These are phyloP conservation scores for Claviceps arundinis DNA, from an alignment of 2,329 filamentous ascomycete genomes.

Conservation along the genomic window DNA sequence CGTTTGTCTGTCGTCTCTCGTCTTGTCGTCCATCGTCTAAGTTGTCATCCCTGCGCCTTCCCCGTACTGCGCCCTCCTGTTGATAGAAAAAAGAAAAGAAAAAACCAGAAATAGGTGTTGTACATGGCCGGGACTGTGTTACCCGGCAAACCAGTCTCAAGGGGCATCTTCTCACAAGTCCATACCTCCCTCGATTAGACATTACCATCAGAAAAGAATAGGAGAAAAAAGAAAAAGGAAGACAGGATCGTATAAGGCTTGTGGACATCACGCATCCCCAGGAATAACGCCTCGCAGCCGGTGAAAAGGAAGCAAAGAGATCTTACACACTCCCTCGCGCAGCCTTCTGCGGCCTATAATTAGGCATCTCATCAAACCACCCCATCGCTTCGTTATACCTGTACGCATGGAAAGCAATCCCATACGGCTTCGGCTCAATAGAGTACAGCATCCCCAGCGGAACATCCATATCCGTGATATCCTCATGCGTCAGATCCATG, in stretches of 20 bases:
- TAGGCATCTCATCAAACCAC: constrained; percentile 76
- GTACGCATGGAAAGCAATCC: constrained; percentile 93
- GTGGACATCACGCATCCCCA: too few species aligned
- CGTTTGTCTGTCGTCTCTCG: too few species aligned
- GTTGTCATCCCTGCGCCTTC: background rate
- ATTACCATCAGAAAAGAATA: background rate
- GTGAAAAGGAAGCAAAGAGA: background rate
- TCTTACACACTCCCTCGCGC: constrained; percentile 13
- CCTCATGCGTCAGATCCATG: constrained; percentile 76
- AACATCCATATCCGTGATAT: constrained; percentile 89
- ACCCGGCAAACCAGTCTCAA: background rate
- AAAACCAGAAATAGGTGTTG: background rate
- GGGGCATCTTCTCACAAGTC: background rate
- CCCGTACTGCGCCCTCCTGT: background rate
- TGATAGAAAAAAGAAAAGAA: too few species aligned
- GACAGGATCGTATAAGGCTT: background rate
- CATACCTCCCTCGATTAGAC: background rate
- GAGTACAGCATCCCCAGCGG: constrained; percentile 89
- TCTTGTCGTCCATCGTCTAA: background rate
- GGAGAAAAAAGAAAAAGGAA: background rate
- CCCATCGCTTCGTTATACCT: constrained; percentile 65
- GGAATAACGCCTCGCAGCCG: too few species aligned
- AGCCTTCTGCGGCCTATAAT: constrained; percentile 59
- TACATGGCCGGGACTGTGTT: constrained; percentile 2
- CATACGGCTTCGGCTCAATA: constrained; percentile 94